These are phyloP conservation scores for Sechiopsis laciniata DNA, from an alignment of 306 rosid genomes.

Conservation along the genomic window DNA sequence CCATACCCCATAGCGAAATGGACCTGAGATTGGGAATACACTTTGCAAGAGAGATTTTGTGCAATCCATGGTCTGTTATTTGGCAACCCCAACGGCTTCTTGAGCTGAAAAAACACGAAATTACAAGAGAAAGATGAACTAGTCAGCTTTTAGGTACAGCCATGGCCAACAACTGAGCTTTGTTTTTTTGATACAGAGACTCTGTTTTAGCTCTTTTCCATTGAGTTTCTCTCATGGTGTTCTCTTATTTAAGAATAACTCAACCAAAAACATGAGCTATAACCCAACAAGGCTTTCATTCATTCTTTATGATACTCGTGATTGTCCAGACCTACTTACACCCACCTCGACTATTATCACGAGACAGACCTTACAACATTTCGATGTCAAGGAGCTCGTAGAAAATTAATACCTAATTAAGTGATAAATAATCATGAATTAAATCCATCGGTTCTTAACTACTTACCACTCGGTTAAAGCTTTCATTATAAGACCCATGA, in stretches of 20 bases:
- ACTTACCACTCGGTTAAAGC: no score
- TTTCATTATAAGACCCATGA: no score
- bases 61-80: constrained; percentile 64
- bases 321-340: no score
- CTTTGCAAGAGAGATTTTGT: constrained; percentile 58
- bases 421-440: no score
- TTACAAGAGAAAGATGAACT: background rate
- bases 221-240: background rate
- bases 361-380: no score
- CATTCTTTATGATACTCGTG: no score
- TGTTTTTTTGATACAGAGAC: background rate
- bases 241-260: background rate
- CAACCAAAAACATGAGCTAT: background rate
- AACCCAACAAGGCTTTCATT: background rate
- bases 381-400: no score
- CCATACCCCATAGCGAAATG: constrained; percentile 83
- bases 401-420: no score
- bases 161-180: background rate
- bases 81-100: constrained; percentile 89
- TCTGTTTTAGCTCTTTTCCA: background rate
- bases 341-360: no score
- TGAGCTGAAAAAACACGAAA: constrained; percentile 44
- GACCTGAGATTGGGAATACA: constrained; percentile 68
- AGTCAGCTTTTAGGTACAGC: background rate
- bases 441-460: no score